A percentile compares a stretch with the other conserved stretches of the same genome.
Conservation (phyloP, 768 basidiomycete species). For the Rhodotorula babjevae region DNA sequence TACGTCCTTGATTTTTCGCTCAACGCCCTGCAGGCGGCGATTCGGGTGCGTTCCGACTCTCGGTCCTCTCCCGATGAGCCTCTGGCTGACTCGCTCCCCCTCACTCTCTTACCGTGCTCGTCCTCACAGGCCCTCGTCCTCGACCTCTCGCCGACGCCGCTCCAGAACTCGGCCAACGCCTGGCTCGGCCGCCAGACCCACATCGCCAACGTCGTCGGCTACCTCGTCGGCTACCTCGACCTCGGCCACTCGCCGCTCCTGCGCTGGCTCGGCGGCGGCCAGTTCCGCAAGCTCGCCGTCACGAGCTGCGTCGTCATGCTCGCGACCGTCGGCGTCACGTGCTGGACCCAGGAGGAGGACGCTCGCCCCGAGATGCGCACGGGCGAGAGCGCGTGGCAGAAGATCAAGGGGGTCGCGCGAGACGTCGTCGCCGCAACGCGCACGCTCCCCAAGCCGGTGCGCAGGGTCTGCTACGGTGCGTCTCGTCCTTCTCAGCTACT, state of each 20-base stretch:
- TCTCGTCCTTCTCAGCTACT: neutral
- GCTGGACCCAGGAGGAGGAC: slow-evolving; percentile 59
- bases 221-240: slow-evolving; percentile 85
- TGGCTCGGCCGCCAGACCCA: slow-evolving; percentile 97
- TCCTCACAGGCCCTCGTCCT: slow-evolving; percentile 59
- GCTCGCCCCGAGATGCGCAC: slow-evolving; percentile 6
- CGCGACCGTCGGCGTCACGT: slow-evolving; percentile 79
- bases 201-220: slow-evolving; percentile 93
- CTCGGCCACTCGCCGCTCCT: slow-evolving; percentile 73
- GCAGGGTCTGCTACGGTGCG: slow-evolving; percentile 40
- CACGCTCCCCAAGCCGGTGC: slow-evolving; percentile 35
- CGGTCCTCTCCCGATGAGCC: no score
- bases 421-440: slow-evolving; percentile 49
- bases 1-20: slow-evolving; percentile 95
- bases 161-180: slow-evolving; percentile 89
- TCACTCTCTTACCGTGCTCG: neutral
- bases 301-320: slow-evolving; percentile 74
- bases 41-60: neutral
- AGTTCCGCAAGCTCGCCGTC: slow-evolving; percentile 94
- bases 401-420: neutral
- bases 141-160: slow-evolving; percentile 80
- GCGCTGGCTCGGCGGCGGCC: slow-evolving; percentile 65
- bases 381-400: neutral
- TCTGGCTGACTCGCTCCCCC: neutral
- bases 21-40: slow-evolving; percentile 65